Conservation (phyloP, 2,329 filamentous ascomycete species). For the Ascochyta fabae region DNA sequence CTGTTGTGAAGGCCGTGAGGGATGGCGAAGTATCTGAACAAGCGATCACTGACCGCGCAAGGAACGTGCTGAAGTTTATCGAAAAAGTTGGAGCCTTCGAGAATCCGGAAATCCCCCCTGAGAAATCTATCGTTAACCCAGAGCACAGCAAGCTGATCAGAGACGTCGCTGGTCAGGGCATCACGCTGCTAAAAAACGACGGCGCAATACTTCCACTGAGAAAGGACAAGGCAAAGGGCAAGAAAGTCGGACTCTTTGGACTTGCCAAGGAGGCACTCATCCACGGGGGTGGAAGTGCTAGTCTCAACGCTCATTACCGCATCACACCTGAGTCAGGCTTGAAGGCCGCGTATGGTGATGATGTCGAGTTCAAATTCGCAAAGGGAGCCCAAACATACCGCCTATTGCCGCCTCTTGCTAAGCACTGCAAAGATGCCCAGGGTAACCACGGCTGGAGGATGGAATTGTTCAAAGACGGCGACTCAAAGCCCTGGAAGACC, state of each 20-base stretch:
- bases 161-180: slow-evolving; percentile 68
- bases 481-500: slow-evolving; percentile 34
- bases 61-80: slow-evolving; percentile 65
- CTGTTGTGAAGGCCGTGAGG: slow-evolving; percentile 56
- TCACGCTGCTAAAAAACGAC: slow-evolving; percentile 77
- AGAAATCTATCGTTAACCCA: slow-evolving; percentile 67
- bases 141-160: slow-evolving; percentile 67
- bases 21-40: slow-evolving; percentile 58
- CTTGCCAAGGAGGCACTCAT: slow-evolving; percentile 61
- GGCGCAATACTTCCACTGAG: slow-evolving; percentile 66
- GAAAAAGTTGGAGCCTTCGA: slow-evolving; percentile 68
- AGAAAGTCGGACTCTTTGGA: slow-evolving; percentile 73
- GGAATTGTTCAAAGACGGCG: slow-evolving; percentile 35
- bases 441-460: slow-evolving; percentile 44
- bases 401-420: slow-evolving; percentile 37
- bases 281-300: slow-evolving; percentile 45
- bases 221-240: slow-evolving; percentile 61
- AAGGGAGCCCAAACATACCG: slow-evolving; percentile 46
- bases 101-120: slow-evolving; percentile 63
- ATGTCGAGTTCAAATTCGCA: slow-evolving; percentile 41
- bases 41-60: slow-evolving; percentile 39
- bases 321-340: slow-evolving; percentile 37
- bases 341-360: slow-evolving; percentile 34
- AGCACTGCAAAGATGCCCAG: slow-evolving; percentile 34
- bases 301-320: slow-evolving; percentile 34